Evolutionary conservation across 495 filamentous ascomycete genomes (phyloP), one percentile per base, ranked within the genome.

Genomic region (Recurvomyces mirabilis): DNA sequence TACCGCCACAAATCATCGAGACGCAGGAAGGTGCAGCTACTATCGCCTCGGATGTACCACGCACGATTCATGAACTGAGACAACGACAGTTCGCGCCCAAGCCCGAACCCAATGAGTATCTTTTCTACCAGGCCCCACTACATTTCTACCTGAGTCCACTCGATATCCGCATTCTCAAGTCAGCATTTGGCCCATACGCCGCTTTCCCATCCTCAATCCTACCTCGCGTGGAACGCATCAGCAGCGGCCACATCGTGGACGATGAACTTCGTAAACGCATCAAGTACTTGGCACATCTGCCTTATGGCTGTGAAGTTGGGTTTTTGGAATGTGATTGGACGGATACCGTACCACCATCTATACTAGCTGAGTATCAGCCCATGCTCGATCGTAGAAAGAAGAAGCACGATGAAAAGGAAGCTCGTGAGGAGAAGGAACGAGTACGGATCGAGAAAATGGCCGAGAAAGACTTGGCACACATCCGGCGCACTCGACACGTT

Each of bases 281-380:
- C 24, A 94, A 91, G 60, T 98, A 96, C 54, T 72, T 98, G 1
- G 78, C 79, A 5, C 91, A 98, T 60, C 73, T 98, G 12, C 91
- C 91, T 0, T 76, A 87, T 41, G 91, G 91, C 2, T 95, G 89
- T 61, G 84, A 94, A 48, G 85, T 96, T 30, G 84, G 73, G 51
- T 96, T 96, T 55, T 66, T 98, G 0, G 91, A 96, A 62, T 98
- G 91, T 54, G 87, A 98, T 59, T 98, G 91, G 91, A 86, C 86
- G 1, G 91, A 94, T 51, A 76, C 87, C 13, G 85, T 98, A 14
- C 65, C 73, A 5, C 70, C 77, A 1, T 84, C 88, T 35, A 69
- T 89, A 9, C 66, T 98, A 13, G 75, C 74, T 14, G 66, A 68
- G 1, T 98, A 94, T 64, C 67, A 68, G 15, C 58, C 67, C 1